These are phyloP conservation scores for Xylariales sp. DNA, from an alignment of 2,329 filamentous ascomycete species.

Conservation along the genomic window DNA sequence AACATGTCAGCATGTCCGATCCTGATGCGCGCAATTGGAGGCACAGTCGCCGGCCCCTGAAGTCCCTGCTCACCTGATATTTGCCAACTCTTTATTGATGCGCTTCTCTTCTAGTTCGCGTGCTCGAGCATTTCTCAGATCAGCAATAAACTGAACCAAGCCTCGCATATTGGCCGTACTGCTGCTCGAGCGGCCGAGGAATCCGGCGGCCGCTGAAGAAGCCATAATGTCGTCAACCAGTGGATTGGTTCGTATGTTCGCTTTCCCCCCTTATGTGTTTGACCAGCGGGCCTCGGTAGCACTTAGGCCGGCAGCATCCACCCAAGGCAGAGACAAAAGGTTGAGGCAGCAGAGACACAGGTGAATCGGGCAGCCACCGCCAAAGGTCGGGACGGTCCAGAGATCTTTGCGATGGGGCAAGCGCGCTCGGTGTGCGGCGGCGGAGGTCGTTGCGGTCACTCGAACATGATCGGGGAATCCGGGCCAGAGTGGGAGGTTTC, in stretches of 20 bases:
- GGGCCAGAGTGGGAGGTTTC: not conserved
- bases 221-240: slow-evolving; percentile 44
- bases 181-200: slow-evolving; percentile 61
- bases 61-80: slow-evolving; percentile 65
- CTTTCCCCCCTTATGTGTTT: slow-evolving; percentile 1
- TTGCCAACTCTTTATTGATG: slow-evolving; percentile 98
- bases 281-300: not conserved
- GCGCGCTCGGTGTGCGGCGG: slow-evolving; percentile 25
- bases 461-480: slow-evolving; percentile 22
- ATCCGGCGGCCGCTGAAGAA: slow-evolving; percentile 49
- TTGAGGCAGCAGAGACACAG: too few relatives aligned
- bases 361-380: too few relatives aligned
- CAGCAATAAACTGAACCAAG: slow-evolving; percentile 96
- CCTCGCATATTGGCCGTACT: slow-evolving; percentile 71
- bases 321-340: too few relatives aligned
- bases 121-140: slow-evolving; percentile 89
- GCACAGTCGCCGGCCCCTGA: not conserved
- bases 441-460: slow-evolving; percentile 24
- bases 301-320: too few relatives aligned
- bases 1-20: not conserved
- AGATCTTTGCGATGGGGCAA: too few relatives aligned
- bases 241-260: not conserved
- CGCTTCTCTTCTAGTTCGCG: slow-evolving; percentile 96
- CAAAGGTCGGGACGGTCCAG: too few relatives aligned
- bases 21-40: slow-evolving; percentile 6